Conservation (phyloP, 2,329 filamentous ascomycete genomes). For the Fusarium armeniacum region DNA sequence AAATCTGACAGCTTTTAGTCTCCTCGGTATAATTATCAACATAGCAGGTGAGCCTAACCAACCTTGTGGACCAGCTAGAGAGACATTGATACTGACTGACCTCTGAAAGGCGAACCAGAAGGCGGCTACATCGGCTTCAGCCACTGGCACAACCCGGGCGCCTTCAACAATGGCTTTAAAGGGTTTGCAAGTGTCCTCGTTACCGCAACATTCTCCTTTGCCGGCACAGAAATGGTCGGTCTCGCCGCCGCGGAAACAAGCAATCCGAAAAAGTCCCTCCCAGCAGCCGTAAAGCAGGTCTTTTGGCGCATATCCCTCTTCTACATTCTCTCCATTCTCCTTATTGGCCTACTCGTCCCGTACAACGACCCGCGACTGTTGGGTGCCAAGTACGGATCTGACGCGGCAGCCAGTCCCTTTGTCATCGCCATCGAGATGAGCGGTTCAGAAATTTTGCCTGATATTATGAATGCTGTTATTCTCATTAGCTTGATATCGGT, state of each 20-base stretch:
- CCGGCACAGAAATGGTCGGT: conserved; percentile 81
- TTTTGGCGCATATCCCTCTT: conserved; percentile 94
- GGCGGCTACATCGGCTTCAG: conserved; percentile 82
- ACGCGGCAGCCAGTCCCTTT: conserved; percentile 87
- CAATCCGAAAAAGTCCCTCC: conserved; percentile 83
- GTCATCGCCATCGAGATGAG: conserved; percentile 91
- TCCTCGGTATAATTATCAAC: conserved; percentile 87
- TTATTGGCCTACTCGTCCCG: conserved; percentile 86
- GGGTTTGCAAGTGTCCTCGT: conserved; percentile 84
- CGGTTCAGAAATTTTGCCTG: conserved; percentile 82
- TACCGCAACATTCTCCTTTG: conserved; percentile 80
- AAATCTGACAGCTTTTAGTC: conserved; percentile 60
- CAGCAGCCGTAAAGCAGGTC: conserved; percentile 90
- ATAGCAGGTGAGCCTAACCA: conserved; percentile 70
- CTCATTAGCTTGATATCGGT: conserved; percentile 92
- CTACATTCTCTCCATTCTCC: conserved; percentile 83
- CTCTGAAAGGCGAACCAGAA: conserved; percentile 62
- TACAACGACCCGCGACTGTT: conserved; percentile 76
- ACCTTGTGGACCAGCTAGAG: no score
- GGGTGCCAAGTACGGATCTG: conserved; percentile 64
- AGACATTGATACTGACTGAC: background rate
- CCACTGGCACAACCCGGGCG: conserved; percentile 82
- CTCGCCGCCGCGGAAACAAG: conserved; percentile 81
- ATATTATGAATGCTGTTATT: conserved; percentile 94
- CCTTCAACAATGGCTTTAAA: conserved; percentile 85